phyloP scores from a whole-genome alignment of 73 alveolate genomes.

The Diophrys appendiculata region DNA sequence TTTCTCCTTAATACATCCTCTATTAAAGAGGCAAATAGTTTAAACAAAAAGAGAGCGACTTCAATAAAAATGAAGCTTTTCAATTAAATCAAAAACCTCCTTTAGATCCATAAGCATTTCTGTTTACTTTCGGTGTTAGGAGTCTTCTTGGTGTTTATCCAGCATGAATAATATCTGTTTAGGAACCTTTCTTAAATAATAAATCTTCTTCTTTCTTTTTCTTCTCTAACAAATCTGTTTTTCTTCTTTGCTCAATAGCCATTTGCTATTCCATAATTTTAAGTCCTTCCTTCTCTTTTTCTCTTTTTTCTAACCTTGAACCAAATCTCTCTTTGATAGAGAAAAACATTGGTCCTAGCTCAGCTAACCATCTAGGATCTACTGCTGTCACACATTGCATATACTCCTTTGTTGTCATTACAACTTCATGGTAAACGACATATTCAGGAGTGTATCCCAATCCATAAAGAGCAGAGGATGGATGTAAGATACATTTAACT shows the following conservation, averaged over 20 bases:
- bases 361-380: conserved; percentile 99
- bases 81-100: too few species aligned
- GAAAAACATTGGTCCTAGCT: conserved; percentile 98
- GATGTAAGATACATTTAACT: conserved; percentile 98
- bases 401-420: conserved; percentile 98
- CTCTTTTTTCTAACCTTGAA: conserved; percentile 32
- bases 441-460: conserved; percentile 99
- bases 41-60: too few species aligned
- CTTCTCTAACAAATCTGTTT: conserved; percentile 17
- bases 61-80: too few species aligned
- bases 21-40: too few species aligned
- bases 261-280: conserved; percentile 56
- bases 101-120: too few species aligned
- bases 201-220: not conserved
- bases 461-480: conserved; percentile 98
- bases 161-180: too few species aligned
- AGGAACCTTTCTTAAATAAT: not conserved
- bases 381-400: conserved; percentile 99
- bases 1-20: too few species aligned
- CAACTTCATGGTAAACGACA: conserved; percentile 99
- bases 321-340: conserved; percentile 90
- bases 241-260: conserved; percentile 52
- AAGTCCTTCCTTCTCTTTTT: conserved; percentile 47
- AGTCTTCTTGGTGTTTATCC: too few species aligned
- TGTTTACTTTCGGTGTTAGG: too few species aligned